Conservation (phyloP, 441 rosid genomes). For the Populus hybrid region DNA sequence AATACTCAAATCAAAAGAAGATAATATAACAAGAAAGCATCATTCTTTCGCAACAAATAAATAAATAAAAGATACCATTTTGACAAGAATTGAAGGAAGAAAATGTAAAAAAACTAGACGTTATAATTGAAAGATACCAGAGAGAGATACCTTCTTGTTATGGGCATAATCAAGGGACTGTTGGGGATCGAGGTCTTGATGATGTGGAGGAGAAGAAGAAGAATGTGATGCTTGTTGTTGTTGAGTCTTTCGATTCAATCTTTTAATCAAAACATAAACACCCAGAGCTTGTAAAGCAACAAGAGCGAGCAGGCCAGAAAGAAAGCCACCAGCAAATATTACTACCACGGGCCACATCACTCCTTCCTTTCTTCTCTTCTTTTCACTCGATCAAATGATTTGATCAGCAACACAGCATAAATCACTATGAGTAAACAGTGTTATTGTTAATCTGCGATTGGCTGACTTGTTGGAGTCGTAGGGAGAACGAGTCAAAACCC, state of each 20-base stretch:
- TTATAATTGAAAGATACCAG: no score
- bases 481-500: background rate
- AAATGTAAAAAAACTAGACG: background rate
- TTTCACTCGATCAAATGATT: background rate
- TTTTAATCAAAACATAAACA: slow-evolving; percentile 35
- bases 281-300: slow-evolving; percentile 41
- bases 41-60: background rate
- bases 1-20: background rate
- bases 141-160: slow-evolving; percentile 51
- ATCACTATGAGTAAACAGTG: background rate
- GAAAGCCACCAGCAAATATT: slow-evolving; percentile 46
- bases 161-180: slow-evolving; percentile 42
- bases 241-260: slow-evolving; percentile 41
- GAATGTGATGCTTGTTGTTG: slow-evolving; percentile 17
- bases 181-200: slow-evolving; percentile 35
- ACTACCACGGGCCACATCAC: slow-evolving; percentile 23
- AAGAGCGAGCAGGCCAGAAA: slow-evolving; percentile 41
- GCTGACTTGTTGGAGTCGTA: background rate
- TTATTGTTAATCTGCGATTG: background rate
- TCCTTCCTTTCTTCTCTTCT: slow-evolving; percentile 1
- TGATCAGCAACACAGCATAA: background rate
- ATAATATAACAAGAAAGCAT: background rate
- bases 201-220: slow-evolving; percentile 10
- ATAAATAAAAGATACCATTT: no score
- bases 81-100: background rate